phyloP scores from a whole-genome alignment of 2,329 filamentous ascomycete species.

The Ceratocystis cacaofunesta region DNA sequence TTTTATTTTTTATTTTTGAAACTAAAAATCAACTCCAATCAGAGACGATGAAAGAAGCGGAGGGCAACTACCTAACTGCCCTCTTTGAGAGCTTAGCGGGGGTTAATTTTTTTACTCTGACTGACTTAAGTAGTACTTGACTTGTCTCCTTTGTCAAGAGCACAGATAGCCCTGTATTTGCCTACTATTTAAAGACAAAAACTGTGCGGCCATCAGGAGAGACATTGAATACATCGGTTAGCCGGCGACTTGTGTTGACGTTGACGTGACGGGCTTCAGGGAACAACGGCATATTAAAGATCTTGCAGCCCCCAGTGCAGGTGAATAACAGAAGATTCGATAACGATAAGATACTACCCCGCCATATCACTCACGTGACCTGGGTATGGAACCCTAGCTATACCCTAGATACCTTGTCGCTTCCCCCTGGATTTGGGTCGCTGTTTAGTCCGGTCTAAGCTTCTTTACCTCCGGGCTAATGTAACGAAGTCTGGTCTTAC shows the following conservation, averaged over 20 bases:
- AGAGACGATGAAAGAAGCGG: neutral
- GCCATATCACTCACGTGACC: neutral
- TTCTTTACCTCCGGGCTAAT: neutral
- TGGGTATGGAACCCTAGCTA: rapidly evolving
- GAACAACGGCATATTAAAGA: neutral
- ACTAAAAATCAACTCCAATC: neutral
- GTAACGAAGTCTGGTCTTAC: neutral
- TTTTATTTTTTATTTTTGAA: neutral
- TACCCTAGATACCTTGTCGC: neutral
- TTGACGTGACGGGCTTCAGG: neutral
- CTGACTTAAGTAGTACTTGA: neutral
- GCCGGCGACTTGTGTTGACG: neutral
- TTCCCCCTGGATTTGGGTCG: neutral
- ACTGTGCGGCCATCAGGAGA: neutral
- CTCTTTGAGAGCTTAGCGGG: neutral
- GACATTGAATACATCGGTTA: neutral
- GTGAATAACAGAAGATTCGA: neutral
- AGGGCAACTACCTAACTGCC: neutral
- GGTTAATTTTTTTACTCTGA: conserved; percentile 1
- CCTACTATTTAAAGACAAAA: neutral
- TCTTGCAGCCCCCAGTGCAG: neutral
- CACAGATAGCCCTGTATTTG: neutral
- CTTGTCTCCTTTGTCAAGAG: neutral
- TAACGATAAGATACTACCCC: neutral
- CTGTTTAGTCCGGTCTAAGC: neutral